Evolutionary conservation across 1,284 basidiomycete species (phyloP).

Genomic region (Melampsora larici-populina): DNA sequence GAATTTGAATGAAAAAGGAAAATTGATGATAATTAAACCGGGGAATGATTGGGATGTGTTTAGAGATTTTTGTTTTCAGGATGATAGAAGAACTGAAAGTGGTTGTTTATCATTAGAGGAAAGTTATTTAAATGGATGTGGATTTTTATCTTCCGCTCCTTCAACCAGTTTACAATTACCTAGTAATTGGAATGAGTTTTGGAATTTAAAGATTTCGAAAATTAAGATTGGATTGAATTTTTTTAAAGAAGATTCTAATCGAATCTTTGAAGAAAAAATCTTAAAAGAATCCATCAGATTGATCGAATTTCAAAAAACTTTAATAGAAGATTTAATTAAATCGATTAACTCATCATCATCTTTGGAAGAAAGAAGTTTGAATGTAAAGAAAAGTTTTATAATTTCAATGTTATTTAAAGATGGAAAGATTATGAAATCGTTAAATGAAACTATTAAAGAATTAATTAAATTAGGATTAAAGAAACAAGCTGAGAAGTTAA

Average conservation of each 20-base stretch:
- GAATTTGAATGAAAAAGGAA: too few relatives aligned
- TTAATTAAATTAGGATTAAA: slow-evolving; percentile 72
- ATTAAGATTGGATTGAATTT: slow-evolving; percentile 82
- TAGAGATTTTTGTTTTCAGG: slow-evolving; percentile 95
- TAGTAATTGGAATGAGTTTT: slow-evolving; percentile 48
- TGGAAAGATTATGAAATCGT: slow-evolving; percentile 57
- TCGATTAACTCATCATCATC: not conserved
- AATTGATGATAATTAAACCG: slow-evolving; percentile 25
- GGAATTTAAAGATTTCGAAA: slow-evolving; percentile 65
- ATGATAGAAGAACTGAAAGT: slow-evolving; percentile 88
- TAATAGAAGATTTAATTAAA: slow-evolving; percentile 77
- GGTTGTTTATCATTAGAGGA: slow-evolving; percentile 81
- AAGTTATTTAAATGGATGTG: slow-evolving; percentile 59
- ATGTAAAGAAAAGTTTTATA: slow-evolving; percentile 47
- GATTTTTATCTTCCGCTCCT: not conserved
- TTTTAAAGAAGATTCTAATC: slow-evolving; percentile 89
- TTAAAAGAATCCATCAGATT: slow-evolving; percentile 74
- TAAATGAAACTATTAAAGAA: slow-evolving; percentile 74
- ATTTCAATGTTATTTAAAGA: slow-evolving; percentile 33
- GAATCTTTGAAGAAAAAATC: slow-evolving; percentile 71
- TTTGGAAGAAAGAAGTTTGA: slow-evolving; percentile 4
- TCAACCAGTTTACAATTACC: slow-evolving; percentile 30
- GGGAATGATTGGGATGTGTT: slow-evolving; percentile 74
- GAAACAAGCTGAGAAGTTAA: slow-evolving; percentile 80
- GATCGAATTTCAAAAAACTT: slow-evolving; percentile 72